Conservation (phyloP, 2,329 filamentous ascomycete genomes). For the Tolypocladium inflatum region DNA sequence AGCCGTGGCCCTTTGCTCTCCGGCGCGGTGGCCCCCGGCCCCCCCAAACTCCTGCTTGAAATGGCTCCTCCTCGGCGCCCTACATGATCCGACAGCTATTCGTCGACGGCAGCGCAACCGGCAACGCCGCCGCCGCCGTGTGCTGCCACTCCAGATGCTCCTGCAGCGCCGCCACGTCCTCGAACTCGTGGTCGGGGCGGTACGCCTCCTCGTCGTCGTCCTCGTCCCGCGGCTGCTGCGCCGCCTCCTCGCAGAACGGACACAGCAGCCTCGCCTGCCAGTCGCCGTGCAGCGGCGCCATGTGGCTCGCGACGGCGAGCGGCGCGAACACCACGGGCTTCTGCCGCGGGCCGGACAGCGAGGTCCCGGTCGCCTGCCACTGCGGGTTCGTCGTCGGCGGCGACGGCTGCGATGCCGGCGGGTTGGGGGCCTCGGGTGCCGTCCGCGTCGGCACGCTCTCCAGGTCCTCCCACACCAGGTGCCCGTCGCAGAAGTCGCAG, state of each 20-base stretch:
- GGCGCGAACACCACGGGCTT: constrained; percentile 48
- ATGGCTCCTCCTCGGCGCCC: neutral
- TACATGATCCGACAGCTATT: constrained; percentile 39
- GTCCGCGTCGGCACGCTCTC: constrained; percentile 37
- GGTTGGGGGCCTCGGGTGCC: constrained; percentile 10
- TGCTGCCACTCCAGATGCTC: constrained; percentile 51
- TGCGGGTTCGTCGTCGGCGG: constrained; percentile 21
- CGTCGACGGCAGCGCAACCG: constrained; percentile 23
- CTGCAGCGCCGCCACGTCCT: constrained; percentile 37
- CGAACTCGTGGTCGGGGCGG: constrained; percentile 40
- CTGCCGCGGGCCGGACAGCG: constrained; percentile 27
- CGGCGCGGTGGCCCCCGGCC: neutral
- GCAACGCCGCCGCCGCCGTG: constrained; percentile 27
- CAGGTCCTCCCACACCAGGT: constrained; percentile 49
- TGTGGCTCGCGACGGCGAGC: constrained; percentile 48
- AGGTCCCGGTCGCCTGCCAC: constrained; percentile 43
- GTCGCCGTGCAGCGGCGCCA: constrained; percentile 37
- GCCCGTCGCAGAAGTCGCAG: constrained; percentile 53
- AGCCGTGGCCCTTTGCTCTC: neutral
- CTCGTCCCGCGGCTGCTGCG: constrained; percentile 28
- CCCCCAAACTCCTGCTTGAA: neutral
- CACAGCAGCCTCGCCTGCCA: constrained; percentile 44
- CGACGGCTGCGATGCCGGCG: constrained; percentile 12
- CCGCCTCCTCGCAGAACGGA: constrained; percentile 47
- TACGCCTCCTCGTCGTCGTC: constrained; percentile 43